phyloP scores from a whole-genome alignment of 2,329 filamentous ascomycete species.

The Periconia sp. region DNA sequence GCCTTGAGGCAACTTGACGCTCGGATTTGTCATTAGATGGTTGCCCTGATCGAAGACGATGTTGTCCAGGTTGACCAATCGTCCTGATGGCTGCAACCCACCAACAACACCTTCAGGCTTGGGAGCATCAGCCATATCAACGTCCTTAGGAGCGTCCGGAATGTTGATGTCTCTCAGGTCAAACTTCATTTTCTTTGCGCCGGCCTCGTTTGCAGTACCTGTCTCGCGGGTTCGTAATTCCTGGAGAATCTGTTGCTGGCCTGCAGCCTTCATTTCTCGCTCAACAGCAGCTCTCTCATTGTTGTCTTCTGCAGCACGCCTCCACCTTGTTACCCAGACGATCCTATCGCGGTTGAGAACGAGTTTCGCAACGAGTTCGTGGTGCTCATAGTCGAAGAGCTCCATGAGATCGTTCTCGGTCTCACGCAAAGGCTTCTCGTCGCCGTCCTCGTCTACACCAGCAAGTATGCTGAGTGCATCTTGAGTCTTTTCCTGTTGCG shows the following conservation, averaged over 20 bases:
- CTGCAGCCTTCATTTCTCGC: slow-evolving; percentile 88
- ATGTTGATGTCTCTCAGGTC: slow-evolving; percentile 87
- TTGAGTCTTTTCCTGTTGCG: slow-evolving; percentile 89
- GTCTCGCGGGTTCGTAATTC: slow-evolving; percentile 79
- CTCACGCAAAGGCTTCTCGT: slow-evolving; percentile 85
- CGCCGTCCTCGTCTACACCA: slow-evolving; percentile 75
- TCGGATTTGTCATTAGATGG: slow-evolving; percentile 99
- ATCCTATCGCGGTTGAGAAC: slow-evolving; percentile 93
- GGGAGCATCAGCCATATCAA: slow-evolving; percentile 44
- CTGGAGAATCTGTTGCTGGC: slow-evolving; percentile 83
- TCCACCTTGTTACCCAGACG: slow-evolving; percentile 91
- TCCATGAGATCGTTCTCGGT: slow-evolving; percentile 99
- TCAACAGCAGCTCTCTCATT: slow-evolving; percentile 77
- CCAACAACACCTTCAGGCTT: slow-evolving; percentile 67
- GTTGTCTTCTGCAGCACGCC: slow-evolving; percentile 79
- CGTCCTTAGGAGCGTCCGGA: slow-evolving; percentile 63
- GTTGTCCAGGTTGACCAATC: slow-evolving; percentile 92
- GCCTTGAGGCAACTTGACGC: slow-evolving; percentile 89
- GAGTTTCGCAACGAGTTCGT: slow-evolving; percentile 88
- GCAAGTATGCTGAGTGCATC: slow-evolving; percentile 83
- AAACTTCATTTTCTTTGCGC: slow-evolving; percentile 79
- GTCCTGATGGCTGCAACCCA: slow-evolving; percentile 85
- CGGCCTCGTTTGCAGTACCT: slow-evolving; percentile 62
- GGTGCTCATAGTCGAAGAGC: slow-evolving; percentile 95
- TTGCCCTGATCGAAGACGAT: slow-evolving; percentile 97